phyloP scores from a whole-genome alignment of 139 green algal species.

The Micractinium sp. region DNA sequence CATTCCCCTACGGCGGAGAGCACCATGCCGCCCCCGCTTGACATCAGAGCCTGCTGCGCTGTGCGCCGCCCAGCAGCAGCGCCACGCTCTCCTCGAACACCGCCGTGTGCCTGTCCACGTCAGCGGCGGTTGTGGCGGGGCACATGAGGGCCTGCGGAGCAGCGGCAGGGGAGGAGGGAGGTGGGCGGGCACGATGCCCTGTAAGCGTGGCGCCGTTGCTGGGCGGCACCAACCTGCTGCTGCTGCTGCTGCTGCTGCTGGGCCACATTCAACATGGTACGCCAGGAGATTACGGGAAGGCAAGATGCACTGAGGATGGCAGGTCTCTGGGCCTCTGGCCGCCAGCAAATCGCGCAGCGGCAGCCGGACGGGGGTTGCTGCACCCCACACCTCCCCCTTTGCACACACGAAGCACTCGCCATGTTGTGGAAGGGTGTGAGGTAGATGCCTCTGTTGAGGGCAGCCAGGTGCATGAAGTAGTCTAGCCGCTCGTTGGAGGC shows the following conservation, averaged over 20 bases:
- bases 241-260: no score
- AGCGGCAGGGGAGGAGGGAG: background rate
- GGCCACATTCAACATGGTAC: no score
- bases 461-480: slow-evolving; percentile 9
- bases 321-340: no score
- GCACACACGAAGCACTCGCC: background rate
- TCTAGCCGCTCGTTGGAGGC: background rate
- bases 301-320: no score
- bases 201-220: no score
- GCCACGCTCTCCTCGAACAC: slow-evolving; percentile 1
- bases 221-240: no score
- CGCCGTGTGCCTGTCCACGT: slow-evolving; percentile 1
- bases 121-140: background rate
- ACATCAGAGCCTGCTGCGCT: background rate
- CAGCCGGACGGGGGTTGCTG: background rate
- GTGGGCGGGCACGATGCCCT: background rate
- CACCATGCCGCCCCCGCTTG: no score
- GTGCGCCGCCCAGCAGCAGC: background rate
- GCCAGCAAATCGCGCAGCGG: background rate
- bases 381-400: background rate
- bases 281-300: no score
- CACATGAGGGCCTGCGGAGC: background rate
- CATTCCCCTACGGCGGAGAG: no score
- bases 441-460: background rate
- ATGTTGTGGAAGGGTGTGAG: slow-evolving; percentile 15